These are phyloP conservation scores for Thuidium tamariscinum DNA, from an alignment of 225 moss, liverwort and hornwort species.

Conservation along the genomic window DNA sequence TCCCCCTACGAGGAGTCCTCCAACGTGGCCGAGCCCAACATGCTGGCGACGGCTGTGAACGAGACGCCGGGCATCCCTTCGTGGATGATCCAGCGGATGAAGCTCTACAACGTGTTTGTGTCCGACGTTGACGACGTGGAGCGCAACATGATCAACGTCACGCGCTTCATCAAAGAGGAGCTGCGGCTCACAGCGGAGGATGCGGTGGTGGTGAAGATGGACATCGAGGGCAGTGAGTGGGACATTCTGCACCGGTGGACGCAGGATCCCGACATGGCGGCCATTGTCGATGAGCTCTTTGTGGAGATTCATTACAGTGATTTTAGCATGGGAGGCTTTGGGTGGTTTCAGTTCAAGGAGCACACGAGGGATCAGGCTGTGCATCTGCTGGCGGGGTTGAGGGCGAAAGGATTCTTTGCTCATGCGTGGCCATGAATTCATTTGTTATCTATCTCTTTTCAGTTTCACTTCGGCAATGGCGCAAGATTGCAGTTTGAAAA, in stretches of 20 bases:
- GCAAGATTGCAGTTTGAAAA: background rate
- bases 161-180: constrained; percentile 70
- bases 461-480: background rate
- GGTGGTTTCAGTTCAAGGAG: constrained; percentile 47
- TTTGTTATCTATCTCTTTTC: background rate
- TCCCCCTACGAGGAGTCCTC: constrained; percentile 18
- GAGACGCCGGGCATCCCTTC: constrained; percentile 34
- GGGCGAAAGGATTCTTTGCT: constrained; percentile 67
- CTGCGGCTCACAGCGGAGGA: constrained; percentile 45
- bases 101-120: constrained; percentile 48
- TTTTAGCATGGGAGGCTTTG: constrained; percentile 42
- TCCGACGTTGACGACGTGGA: constrained; percentile 34
- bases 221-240: constrained; percentile 88
- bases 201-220: constrained; percentile 84
- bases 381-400: constrained; percentile 51
- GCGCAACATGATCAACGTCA: constrained; percentile 49
- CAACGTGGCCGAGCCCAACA: constrained; percentile 28
- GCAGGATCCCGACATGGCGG: constrained; percentile 54
- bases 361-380: constrained; percentile 40
- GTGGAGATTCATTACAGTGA: constrained; percentile 86
- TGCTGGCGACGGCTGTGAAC: constrained; percentile 19
- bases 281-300: constrained; percentile 77
- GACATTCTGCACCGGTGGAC: constrained; percentile 53
- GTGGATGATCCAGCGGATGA: constrained; percentile 77
- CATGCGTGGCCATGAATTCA: constrained; percentile 71